Evolutionary conservation across 2,329 filamentous ascomycete genomes (phyloP).

Genomic region (Dactylonectria estremocensis): DNA sequence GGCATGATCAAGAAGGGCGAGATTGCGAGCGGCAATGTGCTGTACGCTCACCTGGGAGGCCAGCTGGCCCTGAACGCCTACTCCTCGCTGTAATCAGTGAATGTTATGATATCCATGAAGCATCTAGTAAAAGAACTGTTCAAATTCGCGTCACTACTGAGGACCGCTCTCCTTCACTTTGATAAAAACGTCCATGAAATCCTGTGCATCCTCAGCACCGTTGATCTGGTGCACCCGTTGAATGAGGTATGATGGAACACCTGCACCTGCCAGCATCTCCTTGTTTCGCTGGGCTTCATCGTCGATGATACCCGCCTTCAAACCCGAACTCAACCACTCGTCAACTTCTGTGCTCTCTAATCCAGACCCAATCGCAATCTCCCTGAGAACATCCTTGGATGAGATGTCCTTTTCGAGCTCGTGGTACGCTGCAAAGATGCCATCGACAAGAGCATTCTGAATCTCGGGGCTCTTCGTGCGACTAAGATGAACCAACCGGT

Average conservation of each 20-base stretch:
- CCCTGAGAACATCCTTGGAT: constrained; percentile 37
- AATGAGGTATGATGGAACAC: constrained; percentile 39
- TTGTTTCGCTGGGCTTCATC: constrained; percentile 27
- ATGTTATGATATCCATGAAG: constrained; percentile 26
- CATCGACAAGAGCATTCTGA: constrained; percentile 44
- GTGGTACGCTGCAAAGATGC: constrained; percentile 49
- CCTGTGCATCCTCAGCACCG: constrained; percentile 29
- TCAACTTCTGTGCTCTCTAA: constrained; percentile 37
- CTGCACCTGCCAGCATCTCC: constrained; percentile 15
- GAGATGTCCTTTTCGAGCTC: constrained; percentile 52
- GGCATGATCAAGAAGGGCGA: constrained; percentile 76
- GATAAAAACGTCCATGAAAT: constrained; percentile 41
- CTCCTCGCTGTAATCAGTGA: constrained; percentile 50
- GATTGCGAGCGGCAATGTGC: constrained; percentile 74
- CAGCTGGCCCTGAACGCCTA: constrained; percentile 81
- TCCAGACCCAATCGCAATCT: constrained; percentile 41
- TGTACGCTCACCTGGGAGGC: constrained; percentile 81
- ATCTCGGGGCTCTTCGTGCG: constrained; percentile 28
- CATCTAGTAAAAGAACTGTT: constrained; percentile 21
- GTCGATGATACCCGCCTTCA: constrained; percentile 27
- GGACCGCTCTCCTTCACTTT: constrained; percentile 31
- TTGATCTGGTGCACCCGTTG: constrained; percentile 32
- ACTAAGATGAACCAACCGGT: constrained; percentile 51
- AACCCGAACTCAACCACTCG: constrained; percentile 25
- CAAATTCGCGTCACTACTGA: background rate